Conservation (phyloP, 371 early-diverging fungal species). For the Rhizopus microsporus region DNA sequence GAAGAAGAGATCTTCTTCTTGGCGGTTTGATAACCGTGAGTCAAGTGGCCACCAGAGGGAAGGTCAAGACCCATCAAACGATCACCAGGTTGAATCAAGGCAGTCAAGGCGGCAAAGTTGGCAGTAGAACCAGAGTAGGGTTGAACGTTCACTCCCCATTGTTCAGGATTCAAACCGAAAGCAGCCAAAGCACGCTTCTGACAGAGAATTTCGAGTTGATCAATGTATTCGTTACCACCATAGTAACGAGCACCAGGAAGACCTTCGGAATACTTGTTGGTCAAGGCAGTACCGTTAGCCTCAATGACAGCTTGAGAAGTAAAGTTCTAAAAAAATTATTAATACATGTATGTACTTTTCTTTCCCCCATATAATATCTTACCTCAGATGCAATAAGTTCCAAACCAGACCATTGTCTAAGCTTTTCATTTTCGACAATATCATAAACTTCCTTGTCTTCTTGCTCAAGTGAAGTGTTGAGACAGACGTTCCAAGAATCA, state of each 20-base stretch:
- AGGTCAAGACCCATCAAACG: conserved; percentile 95
- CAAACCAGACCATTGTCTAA: conserved; percentile 94
- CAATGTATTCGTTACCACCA: conserved; percentile 98
- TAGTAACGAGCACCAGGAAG: conserved; percentile 94
- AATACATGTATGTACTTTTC: background rate
- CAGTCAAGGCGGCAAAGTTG: conserved; percentile 98
- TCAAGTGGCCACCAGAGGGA: conserved; percentile 99
- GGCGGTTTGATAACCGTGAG: conserved; percentile 99
- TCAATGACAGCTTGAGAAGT: conserved; percentile 95
- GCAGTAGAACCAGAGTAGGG: conserved; percentile 98
- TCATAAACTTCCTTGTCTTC: conserved; percentile 93
- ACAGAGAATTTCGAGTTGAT: conserved; percentile 95
- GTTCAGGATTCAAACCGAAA: conserved; percentile 87
- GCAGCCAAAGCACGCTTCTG: conserved; percentile 94
- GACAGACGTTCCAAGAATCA: conserved; percentile 63
- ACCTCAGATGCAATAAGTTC: conserved; percentile 99
- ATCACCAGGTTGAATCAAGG: conserved; percentile 94
- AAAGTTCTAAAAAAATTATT: conserved; percentile 82
- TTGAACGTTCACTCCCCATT: conserved; percentile 99
- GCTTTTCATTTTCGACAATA: conserved; percentile 96
- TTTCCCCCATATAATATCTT: conserved; percentile 2
- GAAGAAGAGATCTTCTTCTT: conserved; percentile 99
- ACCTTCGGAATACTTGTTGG: conserved; percentile 99
- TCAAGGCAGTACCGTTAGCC: conserved; percentile 97
- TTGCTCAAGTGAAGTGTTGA: conserved; percentile 78